These are phyloP conservation scores for Cudoniella acicularis DNA, from an alignment of 495 filamentous ascomycete genomes.

Conservation along the genomic window DNA sequence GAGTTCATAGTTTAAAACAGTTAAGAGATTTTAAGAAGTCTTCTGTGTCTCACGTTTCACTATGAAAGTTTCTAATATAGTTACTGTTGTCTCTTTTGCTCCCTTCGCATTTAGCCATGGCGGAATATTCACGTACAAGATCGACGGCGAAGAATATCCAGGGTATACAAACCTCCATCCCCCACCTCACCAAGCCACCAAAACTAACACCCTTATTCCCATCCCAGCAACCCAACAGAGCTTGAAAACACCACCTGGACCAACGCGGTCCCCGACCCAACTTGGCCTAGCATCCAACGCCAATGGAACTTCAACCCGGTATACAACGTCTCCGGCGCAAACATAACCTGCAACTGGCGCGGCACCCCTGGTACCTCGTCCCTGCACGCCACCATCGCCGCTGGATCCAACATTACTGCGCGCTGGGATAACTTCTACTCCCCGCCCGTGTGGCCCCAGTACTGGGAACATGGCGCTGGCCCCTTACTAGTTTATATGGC, in stretches of 20 bases:
- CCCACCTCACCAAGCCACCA: background rate
- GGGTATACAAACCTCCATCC: background rate
- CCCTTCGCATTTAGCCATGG: background rate
- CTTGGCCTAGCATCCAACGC: slow-evolving; percentile 10
- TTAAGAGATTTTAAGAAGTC: too few relatives aligned
- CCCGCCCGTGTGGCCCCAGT: background rate
- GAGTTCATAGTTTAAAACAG: too few relatives aligned
- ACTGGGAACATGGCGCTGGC: slow-evolving; percentile 24
- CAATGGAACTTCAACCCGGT: background rate
- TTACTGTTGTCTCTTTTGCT: too few relatives aligned
- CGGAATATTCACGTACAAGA: background rate
- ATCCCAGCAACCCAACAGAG: background rate
- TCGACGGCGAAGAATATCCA: background rate
- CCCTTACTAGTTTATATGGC: slow-evolving; percentile 28
- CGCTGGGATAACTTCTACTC: slow-evolving; percentile 17
- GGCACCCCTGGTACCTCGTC: background rate
- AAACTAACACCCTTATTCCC: background rate
- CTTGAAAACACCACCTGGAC: background rate
- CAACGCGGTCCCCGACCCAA: too few relatives aligned
- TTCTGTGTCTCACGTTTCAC: too few relatives aligned
- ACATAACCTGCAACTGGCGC: slow-evolving; percentile 2
- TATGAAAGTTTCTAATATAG: too few relatives aligned
- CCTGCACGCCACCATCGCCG: slow-evolving; percentile 5
- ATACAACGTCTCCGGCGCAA: background rate
- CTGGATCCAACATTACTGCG: slow-evolving; percentile 24